Base-by-base conservation (phyloP, 108 stramenopile genomes). In the Nitzschia sp. region DNA sequence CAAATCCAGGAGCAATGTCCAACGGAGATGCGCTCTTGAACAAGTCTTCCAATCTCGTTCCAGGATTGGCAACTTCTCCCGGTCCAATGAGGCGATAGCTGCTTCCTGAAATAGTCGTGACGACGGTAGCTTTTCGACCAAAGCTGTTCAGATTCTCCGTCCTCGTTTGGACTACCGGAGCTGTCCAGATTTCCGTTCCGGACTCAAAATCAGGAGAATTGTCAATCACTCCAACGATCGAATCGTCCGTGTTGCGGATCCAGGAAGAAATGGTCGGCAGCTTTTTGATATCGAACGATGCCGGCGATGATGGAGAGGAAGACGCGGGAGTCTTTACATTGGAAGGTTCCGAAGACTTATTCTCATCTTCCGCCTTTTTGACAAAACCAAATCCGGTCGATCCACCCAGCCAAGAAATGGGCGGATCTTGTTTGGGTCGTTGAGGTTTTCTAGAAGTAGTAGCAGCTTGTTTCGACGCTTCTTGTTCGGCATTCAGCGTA, bases 121-220 rank as follows among this genome's bases (percentile, higher is more conserved):
- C 85, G 9, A 90, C 53, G 17, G 61, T 70, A 8, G 88, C 92
- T 29, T 84, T 46, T 47, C 82, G 84, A 11, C 85, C 88, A 35
- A 82, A 82, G 38, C 66, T 66, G 30, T 59, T 54, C 16, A 19
- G 19, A 16, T 8, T 22, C 48, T 50, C 19, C 4, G 21, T 50
- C 9, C 4, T 50, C 19, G 13, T 41, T 2, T 34, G 35, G n/a
- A 41, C 22, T n/a, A 93, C 86, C 11, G 85, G 84, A 25, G 87
- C 87, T 22, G 92, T 93, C 45, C 89, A 88, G 34, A 93, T 90
- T 71, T 83, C 75, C 21, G 82, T 81, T 45, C 88, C 88, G 38
- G 41, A 74, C 1, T 81, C 67, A 84, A 89, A 93, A 36, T 61
- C 76, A 45, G 77, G 73, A 0, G 89, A 85, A 50, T 88, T 88